phyloP scores from a whole-genome alignment of 73 alveolate genomes.

The Stentor roeselii region DNA sequence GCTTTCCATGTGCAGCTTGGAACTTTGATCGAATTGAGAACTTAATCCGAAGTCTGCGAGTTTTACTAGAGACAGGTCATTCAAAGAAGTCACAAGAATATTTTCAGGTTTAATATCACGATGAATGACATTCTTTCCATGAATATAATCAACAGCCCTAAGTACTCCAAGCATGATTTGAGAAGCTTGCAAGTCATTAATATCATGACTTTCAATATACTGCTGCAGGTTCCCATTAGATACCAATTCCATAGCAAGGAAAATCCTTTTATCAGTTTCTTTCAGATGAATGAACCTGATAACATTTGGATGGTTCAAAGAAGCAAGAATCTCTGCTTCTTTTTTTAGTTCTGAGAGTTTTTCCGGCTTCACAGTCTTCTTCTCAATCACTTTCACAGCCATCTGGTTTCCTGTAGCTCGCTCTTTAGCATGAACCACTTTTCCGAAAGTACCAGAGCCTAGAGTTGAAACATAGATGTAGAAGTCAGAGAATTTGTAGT shows the following conservation, averaged over 20 bases:
- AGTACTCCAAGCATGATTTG: not conserved
- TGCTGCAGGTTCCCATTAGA: not conserved
- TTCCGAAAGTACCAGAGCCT: slow-evolving; percentile 29
- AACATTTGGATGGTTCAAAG: slow-evolving; percentile 7
- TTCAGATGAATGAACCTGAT: not conserved
- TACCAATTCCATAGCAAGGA: not conserved
- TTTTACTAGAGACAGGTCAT: not conserved
- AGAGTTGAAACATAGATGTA: too few species aligned
- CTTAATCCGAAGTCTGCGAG: slow-evolving; percentile 33
- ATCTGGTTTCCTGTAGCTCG: not conserved
- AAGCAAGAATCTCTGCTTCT: slow-evolving; percentile 21
- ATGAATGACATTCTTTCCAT: slow-evolving; percentile 1
- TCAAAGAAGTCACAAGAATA: too few species aligned
- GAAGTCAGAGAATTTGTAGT: too few species aligned
- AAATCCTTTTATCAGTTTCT: not conserved
- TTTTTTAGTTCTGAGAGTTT: not conserved
- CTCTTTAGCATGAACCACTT: slow-evolving; percentile 11
- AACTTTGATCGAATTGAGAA: slow-evolving; percentile 15
- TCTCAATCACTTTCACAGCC: slow-evolving; percentile 27
- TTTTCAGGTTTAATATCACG: slow-evolving; percentile 30
- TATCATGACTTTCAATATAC: too few species aligned
- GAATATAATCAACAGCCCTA: not conserved
- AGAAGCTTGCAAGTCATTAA: not conserved
- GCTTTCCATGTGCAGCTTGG: not conserved
- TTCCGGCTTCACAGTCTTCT: not conserved